Base-by-base conservation (phyloP, 108 stramenopile genomes). In the Epipyxis sp. region DNA sequence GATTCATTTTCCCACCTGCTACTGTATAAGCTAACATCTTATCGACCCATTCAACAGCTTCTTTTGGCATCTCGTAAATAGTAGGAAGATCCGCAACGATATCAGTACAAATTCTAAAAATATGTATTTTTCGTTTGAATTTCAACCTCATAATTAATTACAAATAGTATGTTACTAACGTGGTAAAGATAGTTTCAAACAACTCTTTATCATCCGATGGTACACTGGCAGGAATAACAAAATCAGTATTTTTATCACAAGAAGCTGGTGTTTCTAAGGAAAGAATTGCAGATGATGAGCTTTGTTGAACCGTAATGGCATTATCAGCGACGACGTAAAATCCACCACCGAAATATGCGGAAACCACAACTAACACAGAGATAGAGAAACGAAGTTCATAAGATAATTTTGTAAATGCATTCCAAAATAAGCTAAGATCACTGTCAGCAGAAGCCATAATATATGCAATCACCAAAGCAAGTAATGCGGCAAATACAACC, bases 1-100 rank as follows among this genome's bases (percentile, higher is more conserved):
- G 90, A 50, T 92, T 94, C 87, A 94, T 89, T 87, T 98, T 98
- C 44, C 97, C 97, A 39, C 95, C 94, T 42, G 87, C 87, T 69
- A 95, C 93, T 67, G 89, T 96, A 91, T 95, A 94, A 30, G 92
- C 89, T 77, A 97, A 69, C 90, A 94, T 94, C 57, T 90, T 87
- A 59, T 72, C 67, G 43, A 92, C 82, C 59, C 82, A 79, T 20
- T 80, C 32, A 42, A 85, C 10, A 78, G 81, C 84, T 79, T 82
- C 81, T 16, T 78, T 68, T 6, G 90, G 88, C 65, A 92, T 76
- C 45, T 91, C 92, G 77, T 94, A 92, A 59, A 87, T 79, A 41
- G 10, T 39, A 1, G 25, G 59, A 37, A 41, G 16, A 41, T 74
- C 71, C 3, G 25, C 3, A 32, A 74, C 43, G 3, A 74, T 35